Evolutionary conservation across 2,329 filamentous ascomycete species (phyloP).

Genomic region (Pestalotiopsis sp.): DNA sequence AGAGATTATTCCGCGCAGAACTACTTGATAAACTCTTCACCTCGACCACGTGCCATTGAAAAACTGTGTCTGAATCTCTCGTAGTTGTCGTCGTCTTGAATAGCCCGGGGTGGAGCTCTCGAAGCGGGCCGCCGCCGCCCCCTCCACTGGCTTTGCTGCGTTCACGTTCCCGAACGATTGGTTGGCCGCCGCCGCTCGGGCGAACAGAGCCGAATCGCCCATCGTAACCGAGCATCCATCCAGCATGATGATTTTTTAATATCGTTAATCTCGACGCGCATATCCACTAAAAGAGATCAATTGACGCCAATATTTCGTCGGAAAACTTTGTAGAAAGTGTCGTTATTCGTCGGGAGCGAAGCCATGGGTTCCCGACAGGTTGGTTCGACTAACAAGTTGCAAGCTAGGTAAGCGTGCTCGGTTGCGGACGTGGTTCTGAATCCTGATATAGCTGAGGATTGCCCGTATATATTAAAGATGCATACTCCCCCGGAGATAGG

Average conservation of each 20-base stretch:
- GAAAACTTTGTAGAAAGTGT: neutral
- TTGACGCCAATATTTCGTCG: neutral
- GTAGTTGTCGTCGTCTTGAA: neutral
- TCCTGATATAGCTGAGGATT: neutral
- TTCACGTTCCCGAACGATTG: constrained; percentile 13
- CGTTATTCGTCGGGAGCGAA: neutral
- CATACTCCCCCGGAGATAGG: neutral
- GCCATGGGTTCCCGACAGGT: neutral
- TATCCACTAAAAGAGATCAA: neutral
- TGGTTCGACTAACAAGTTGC: neutral
- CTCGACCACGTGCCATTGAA: neutral
- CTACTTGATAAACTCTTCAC: neutral
- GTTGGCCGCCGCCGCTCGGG: neutral
- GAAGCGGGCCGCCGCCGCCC: constrained; percentile 5
- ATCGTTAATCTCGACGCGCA: neutral
- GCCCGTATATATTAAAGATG: neutral
- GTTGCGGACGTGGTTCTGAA: neutral
- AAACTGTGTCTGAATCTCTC: neutral
- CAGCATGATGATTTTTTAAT: neutral
- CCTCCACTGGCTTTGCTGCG: neutral
- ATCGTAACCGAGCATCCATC: neutral
- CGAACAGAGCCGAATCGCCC: neutral
- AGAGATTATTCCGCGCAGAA: neutral
- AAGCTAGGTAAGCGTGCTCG: neutral
- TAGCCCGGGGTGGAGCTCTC: neutral